phyloP scores from a whole-genome alignment of 768 basidiomycete genomes.

The Cantharellus anzutake region DNA sequence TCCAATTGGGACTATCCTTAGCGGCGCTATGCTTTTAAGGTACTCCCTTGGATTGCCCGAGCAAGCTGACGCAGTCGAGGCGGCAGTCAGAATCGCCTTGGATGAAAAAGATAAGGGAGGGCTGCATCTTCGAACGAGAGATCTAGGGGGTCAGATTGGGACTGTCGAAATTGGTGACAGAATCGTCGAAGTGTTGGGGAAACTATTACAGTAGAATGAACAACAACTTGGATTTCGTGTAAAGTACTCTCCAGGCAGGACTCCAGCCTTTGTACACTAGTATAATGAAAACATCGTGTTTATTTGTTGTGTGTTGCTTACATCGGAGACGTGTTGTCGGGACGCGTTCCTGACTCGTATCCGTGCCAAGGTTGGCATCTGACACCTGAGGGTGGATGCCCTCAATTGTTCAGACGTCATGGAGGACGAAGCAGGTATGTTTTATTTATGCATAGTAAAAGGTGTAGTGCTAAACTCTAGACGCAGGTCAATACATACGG shows the following conservation, averaged over 20 bases:
- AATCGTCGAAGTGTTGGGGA: slow-evolving; percentile 53
- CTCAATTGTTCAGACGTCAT: not conserved
- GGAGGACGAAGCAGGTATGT: not conserved
- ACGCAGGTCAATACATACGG: not conserved
- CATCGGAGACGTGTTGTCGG: not conserved
- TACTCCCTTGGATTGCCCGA: slow-evolving; percentile 84
- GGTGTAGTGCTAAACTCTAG: not conserved
- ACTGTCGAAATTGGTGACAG: slow-evolving; percentile 74
- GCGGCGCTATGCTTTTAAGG: slow-evolving; percentile 78
- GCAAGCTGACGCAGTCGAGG: slow-evolving; percentile 72
- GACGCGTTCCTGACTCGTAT: no score
- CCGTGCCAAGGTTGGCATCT: no score
- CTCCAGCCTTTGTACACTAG: no score
- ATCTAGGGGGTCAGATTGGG: slow-evolving; percentile 60
- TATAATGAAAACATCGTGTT: no score
- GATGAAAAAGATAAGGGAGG: slow-evolving; percentile 24
- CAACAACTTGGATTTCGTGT: not conserved
- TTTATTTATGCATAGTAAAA: not conserved
- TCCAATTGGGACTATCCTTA: slow-evolving; percentile 88
- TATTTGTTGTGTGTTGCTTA: no score
- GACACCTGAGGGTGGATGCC: not conserved
- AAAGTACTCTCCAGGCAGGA: no score
- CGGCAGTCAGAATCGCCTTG: slow-evolving; percentile 76
- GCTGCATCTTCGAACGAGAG: slow-evolving; percentile 41
- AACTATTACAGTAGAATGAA: slow-evolving; percentile 23